Evolutionary conservation across 2,329 filamentous ascomycete species (phyloP).

Genomic region (Colletotrichum orbiculare): DNA sequence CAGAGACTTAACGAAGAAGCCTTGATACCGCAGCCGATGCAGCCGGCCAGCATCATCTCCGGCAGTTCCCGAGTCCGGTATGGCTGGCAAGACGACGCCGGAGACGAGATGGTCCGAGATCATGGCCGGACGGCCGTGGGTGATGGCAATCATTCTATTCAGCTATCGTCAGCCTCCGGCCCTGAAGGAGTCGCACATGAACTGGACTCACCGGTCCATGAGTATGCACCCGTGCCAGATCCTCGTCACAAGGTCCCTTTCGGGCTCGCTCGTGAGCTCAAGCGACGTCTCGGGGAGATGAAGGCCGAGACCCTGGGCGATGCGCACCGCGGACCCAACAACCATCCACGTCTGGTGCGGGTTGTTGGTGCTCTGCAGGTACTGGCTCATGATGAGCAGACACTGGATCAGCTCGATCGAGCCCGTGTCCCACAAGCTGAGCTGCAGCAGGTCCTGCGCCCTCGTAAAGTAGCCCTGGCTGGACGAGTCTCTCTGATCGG

Average conservation of each 20-base stretch:
- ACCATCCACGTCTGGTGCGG: conserved; percentile 62
- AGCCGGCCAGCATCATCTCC: neutral
- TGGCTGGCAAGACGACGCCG: conserved; percentile 43
- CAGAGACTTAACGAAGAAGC: conserved; percentile 50
- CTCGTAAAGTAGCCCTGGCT: conserved; percentile 55
- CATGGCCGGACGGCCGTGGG: conserved; percentile 50
- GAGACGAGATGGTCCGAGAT: conserved; percentile 43
- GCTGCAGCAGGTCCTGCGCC: conserved; percentile 54
- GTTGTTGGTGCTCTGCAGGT: conserved; percentile 59
- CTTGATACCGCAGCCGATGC: conserved; percentile 24
- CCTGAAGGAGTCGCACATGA: neutral
- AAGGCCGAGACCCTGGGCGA: conserved; percentile 58
- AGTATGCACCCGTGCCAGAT: conserved; percentile 52
- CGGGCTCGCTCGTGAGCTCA: conserved; percentile 26
- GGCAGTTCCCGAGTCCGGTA: conserved; percentile 9
- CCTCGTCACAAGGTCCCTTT: conserved; percentile 43
- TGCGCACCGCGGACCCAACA: conserved; percentile 57
- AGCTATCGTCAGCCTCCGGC: conserved; percentile 5
- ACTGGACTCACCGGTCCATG: conserved; percentile 49
- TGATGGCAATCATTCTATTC: conserved; percentile 48
- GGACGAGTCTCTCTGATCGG: conserved; percentile 51
- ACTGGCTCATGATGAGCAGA: conserved; percentile 58
- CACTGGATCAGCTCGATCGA: conserved; percentile 59
- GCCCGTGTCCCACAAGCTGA: conserved; percentile 54
- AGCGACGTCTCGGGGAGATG: conserved; percentile 54